These are phyloP conservation scores for Mycena crocata DNA, from an alignment of 768 basidiomycete genomes.

Conservation along the genomic window DNA sequence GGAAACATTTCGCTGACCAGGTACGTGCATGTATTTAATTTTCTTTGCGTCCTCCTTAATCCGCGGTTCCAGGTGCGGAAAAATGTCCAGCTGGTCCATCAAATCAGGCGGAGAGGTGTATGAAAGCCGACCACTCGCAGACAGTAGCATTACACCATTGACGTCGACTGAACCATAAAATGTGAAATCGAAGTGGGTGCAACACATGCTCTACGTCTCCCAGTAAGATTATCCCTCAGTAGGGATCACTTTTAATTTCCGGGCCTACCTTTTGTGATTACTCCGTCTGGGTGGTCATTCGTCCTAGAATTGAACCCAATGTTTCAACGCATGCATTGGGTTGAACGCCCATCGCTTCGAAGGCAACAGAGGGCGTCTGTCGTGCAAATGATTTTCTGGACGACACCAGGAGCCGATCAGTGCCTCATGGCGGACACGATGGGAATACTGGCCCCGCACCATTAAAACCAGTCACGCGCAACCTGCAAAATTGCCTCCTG, in stretches of 20 bases:
- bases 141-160: constrained; percentile 12
- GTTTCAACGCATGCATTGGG: not conserved
- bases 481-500: not conserved
- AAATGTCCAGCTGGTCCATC: constrained; percentile 83
- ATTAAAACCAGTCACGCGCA: constrained; percentile 23
- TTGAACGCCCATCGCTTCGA: not conserved
- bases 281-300: not conserved
- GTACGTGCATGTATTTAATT: constrained; percentile 51
- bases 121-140: constrained; percentile 44
- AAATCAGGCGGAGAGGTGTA: constrained; percentile 82
- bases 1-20: constrained; percentile 83
- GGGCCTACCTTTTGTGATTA: not conserved
- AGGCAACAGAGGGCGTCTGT: not conserved
- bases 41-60: constrained; percentile 16
- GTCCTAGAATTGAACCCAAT: not conserved
- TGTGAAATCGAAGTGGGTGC: constrained; percentile 32
- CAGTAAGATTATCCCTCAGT: constrained; percentile 26
- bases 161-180: constrained; percentile 23
- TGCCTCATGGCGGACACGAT: constrained; percentile 39
- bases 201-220: constrained; percentile 23
- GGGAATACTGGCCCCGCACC: constrained; percentile 21
- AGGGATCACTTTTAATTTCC: constrained; percentile 24
- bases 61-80: constrained; percentile 73
- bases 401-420: not conserved
- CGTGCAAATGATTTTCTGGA: not conserved